Conservation (phyloP, 2,329 filamentous ascomycete species). For the Onygenales sp. region DNA sequence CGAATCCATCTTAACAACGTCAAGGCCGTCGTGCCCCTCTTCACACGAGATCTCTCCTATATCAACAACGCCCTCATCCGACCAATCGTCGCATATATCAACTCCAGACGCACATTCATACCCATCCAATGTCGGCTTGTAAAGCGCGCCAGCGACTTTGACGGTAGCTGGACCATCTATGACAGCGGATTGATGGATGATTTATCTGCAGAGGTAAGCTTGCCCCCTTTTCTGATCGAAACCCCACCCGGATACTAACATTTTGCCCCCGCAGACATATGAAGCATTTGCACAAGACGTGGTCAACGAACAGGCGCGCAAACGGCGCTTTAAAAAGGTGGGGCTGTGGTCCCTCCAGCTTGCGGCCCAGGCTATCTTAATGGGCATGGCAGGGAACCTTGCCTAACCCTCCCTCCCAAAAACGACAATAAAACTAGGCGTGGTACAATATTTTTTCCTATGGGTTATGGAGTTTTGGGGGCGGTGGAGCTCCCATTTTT, state of each 20-base stretch:
- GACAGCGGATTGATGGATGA: conserved; percentile 94
- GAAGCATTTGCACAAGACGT: conserved; percentile 89
- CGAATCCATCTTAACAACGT: conserved; percentile 94
- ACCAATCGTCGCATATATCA: conserved; percentile 97
- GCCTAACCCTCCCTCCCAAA: background rate
- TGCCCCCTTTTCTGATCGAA: background rate
- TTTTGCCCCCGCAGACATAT: conserved; percentile 52
- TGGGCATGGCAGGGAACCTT: conserved; percentile 74
- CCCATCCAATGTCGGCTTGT: conserved; percentile 91
- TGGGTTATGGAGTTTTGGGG: background rate
- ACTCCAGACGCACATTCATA: conserved; percentile 88
- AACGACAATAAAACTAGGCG: background rate
- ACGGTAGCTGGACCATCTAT: conserved; percentile 89
- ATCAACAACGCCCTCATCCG: conserved; percentile 92
- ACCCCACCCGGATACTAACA: background rate
- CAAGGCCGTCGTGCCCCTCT: conserved; percentile 82
- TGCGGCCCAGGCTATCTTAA: conserved; percentile 84
- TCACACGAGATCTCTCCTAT: conserved; percentile 85
- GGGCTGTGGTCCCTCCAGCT: conserved; percentile 93
- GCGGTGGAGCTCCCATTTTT: background rate
- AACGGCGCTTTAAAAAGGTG: conserved; percentile 84
- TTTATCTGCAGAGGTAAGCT: conserved; percentile 64
- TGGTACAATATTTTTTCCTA: background rate
- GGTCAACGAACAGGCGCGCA: conserved; percentile 75
- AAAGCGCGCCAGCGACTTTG: conserved; percentile 79